phyloP scores from a whole-genome alignment of 768 basidiomycete species.

The Boletus sp. region DNA sequence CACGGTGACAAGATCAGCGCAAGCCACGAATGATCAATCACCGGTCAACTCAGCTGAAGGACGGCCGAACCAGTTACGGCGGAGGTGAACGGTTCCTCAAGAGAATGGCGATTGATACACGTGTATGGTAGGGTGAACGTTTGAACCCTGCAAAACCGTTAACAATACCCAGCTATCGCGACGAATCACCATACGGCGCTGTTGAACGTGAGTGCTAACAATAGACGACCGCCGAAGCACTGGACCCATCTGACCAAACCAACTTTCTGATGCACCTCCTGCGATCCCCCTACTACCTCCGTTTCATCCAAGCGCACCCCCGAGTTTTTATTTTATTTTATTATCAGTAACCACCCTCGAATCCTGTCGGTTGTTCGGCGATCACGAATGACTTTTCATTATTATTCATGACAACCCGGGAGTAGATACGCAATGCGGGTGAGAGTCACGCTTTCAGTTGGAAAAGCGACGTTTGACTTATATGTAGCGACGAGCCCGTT shows the following conservation, averaged over 20 bases:
- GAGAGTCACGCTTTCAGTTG: background rate
- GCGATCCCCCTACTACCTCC: background rate
- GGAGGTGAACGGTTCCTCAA: conserved; percentile 1
- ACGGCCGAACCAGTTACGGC: background rate
- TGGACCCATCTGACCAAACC: background rate
- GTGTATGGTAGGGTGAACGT: conserved; percentile 12
- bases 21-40: conserved; percentile 7
- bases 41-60: background rate
- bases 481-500: background rate
- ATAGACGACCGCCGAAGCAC: conserved; percentile 3
- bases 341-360: conserved; percentile 4
- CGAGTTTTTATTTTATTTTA: background rate
- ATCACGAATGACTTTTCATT: conserved; percentile 1
- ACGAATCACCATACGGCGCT: conserved; percentile 1
- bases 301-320: background rate
- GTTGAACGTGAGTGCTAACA: conserved; percentile 9
- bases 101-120: conserved; percentile 11
- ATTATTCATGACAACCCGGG: background rate
- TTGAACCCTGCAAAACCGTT: background rate
- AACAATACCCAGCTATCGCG: background rate
- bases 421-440: background rate
- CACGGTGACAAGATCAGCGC: background rate
- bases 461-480: background rate
- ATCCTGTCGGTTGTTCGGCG: conserved; percentile 10
- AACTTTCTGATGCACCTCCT: background rate